Evolutionary conservation across 2,329 filamentous ascomycete genomes (phyloP).

Genomic region (Fusarium brachygibbosum): DNA sequence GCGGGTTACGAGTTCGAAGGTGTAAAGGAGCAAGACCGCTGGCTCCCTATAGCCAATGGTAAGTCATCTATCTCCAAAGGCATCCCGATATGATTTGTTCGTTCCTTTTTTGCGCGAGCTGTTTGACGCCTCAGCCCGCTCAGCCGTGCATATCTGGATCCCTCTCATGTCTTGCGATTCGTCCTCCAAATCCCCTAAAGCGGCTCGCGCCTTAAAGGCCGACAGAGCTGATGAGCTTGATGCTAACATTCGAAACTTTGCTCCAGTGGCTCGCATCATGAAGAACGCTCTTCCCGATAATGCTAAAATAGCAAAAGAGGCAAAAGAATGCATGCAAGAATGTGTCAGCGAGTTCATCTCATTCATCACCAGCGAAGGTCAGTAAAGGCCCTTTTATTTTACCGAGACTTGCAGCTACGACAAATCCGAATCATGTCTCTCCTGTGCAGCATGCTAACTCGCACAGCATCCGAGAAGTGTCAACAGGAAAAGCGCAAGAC

Average conservation of each 20-base stretch:
- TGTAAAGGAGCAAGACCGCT: slow-evolving; percentile 99
- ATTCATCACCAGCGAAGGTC: slow-evolving; percentile 99
- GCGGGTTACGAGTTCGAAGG: slow-evolving; percentile 86
- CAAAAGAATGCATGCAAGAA: slow-evolving; percentile 99
- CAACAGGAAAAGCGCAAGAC: slow-evolving; percentile 99
- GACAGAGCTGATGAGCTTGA: slow-evolving; percentile 72
- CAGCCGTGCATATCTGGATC: slow-evolving; percentile 54
- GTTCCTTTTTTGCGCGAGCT: slow-evolving; percentile 47
- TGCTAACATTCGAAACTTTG: slow-evolving; percentile 96
- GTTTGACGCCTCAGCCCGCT: slow-evolving; percentile 48
- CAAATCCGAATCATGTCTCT: slow-evolving; percentile 35
- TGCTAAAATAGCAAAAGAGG: slow-evolving; percentile 98
- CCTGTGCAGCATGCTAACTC: slow-evolving; percentile 42
- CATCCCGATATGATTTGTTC: slow-evolving; percentile 59
- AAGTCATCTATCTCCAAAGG: slow-evolving; percentile 64
- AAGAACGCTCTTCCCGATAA: slow-evolving; percentile 97
- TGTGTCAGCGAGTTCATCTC: slow-evolving; percentile 99
- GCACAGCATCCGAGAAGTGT: slow-evolving; percentile 94
- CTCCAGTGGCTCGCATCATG: slow-evolving; percentile 98
- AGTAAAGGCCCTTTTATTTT: slow-evolving; percentile 52
- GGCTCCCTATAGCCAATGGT: slow-evolving; percentile 99
- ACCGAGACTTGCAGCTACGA: slow-evolving; percentile 24
- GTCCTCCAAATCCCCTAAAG: slow-evolving; percentile 65
- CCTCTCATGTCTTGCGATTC: slow-evolving; percentile 72
- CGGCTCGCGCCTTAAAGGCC: slow-evolving; percentile 61